phyloP scores from a whole-genome alignment of 2,329 filamentous ascomycete species.

The Anthostomella pinea region DNA sequence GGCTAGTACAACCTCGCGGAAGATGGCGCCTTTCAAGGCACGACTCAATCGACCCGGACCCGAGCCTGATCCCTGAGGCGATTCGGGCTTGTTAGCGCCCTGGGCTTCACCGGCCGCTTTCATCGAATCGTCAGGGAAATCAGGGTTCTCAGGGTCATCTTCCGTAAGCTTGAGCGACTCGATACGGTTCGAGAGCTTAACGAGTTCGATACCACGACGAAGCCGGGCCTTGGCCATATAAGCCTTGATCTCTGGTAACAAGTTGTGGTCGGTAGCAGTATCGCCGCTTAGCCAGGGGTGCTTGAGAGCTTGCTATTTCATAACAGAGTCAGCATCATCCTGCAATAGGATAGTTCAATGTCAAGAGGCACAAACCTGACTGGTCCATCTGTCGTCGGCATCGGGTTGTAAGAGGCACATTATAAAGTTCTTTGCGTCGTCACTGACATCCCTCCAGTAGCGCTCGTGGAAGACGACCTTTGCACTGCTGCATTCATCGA shows the following conservation, averaged over 20 bases:
- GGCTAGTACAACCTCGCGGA: slow-evolving; percentile 89
- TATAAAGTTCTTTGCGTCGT: slow-evolving; percentile 95
- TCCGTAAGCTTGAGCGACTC: slow-evolving; percentile 91
- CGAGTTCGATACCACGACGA: slow-evolving; percentile 88
- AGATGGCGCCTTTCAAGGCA: slow-evolving; percentile 68
- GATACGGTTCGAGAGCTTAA: slow-evolving; percentile 95
- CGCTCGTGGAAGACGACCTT: slow-evolving; percentile 93
- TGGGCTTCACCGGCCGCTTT: slow-evolving; percentile 49
- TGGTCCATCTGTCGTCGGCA: slow-evolving; percentile 73
- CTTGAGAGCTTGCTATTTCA: slow-evolving; percentile 67
- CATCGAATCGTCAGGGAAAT: slow-evolving; percentile 63
- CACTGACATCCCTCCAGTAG: slow-evolving; percentile 97
- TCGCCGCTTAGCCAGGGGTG: slow-evolving; percentile 90
- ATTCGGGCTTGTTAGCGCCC: slow-evolving; percentile 32
- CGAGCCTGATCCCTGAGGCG: slow-evolving; percentile 32
- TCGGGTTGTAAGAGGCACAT: slow-evolving; percentile 73
- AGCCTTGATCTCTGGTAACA: slow-evolving; percentile 93
- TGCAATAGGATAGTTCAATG: not conserved
- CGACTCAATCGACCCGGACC: slow-evolving; percentile 45
- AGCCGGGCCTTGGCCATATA: slow-evolving; percentile 91
- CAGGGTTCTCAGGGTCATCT: slow-evolving; percentile 74
- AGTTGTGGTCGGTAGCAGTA: slow-evolving; percentile 91
- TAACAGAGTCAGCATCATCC: slow-evolving; percentile 3
- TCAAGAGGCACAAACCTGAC: slow-evolving; percentile 55
- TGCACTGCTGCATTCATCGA: slow-evolving; percentile 85